Conservation (phyloP, 441 rosid genomes). For the Kokia cookei region DNA sequence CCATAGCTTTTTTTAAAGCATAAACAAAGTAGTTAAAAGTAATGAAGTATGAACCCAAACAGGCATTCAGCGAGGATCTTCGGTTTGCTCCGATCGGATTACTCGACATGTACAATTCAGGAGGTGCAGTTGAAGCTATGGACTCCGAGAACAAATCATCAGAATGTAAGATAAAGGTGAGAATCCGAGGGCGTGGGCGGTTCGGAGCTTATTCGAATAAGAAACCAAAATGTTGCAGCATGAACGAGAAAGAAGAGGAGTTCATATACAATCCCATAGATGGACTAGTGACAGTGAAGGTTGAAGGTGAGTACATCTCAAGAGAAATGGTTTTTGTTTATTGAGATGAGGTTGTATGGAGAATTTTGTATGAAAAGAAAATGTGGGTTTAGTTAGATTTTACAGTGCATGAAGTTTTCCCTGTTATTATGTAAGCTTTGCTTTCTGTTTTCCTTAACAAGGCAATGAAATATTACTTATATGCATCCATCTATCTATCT, state of each 20-base stretch:
- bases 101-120: slow-evolving; percentile 63
- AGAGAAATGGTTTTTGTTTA: slow-evolving; percentile 35
- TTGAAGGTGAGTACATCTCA: slow-evolving; percentile 20
- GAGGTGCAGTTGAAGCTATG: slow-evolving; percentile 54
- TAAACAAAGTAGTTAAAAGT: too few species aligned
- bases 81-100: slow-evolving; percentile 57
- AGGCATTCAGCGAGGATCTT: slow-evolving; percentile 33
- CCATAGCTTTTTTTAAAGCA: background rate
- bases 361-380: too few species aligned
- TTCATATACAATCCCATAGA: slow-evolving; percentile 33
- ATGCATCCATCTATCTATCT: too few species aligned
- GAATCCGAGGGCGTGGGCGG: slow-evolving; percentile 42
- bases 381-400: too few species aligned
- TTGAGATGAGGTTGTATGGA: slow-evolving; percentile 4
- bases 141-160: slow-evolving; percentile 9
- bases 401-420: too few species aligned
- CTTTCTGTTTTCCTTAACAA: too few species aligned
- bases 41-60: background rate
- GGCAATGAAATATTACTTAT: too few species aligned
- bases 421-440: too few species aligned
- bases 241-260: slow-evolving; percentile 32
- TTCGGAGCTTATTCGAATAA: slow-evolving; percentile 44
- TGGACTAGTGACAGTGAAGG: slow-evolving; percentile 36
- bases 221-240: slow-evolving; percentile 35
- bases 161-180: slow-evolving; percentile 22